Evolutionary conservation across 2,329 filamentous ascomycete species (phyloP).

Genomic region (Colletotrichum neosansevieriae): DNA sequence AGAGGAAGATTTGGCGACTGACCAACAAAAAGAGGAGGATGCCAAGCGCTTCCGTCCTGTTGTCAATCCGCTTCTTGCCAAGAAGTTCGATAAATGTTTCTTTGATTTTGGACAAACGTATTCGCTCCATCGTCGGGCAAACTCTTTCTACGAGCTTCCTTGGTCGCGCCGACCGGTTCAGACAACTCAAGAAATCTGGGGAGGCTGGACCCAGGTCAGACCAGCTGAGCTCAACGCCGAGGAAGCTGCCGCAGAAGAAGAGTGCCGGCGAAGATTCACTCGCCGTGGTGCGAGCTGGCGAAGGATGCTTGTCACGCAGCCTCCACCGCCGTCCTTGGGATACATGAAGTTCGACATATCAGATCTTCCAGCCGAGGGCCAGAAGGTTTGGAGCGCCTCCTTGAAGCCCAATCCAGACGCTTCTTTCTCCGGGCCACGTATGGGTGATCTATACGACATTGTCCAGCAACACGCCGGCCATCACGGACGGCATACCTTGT

Average conservation of each 20-base stretch:
- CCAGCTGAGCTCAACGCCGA: background rate
- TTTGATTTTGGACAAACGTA: constrained; percentile 37
- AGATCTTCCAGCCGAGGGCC: constrained; percentile 4
- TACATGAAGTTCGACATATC: constrained; percentile 31
- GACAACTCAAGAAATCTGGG: constrained; percentile 22
- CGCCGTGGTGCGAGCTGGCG: constrained; percentile 42
- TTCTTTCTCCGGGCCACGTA: constrained; percentile 30
- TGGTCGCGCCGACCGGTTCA: constrained; percentile 12
- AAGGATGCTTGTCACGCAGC: constrained; percentile 43
- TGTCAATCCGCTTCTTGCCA: constrained; percentile 34
- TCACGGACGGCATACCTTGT: constrained; percentile 33
- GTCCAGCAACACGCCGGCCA: constrained; percentile 30
- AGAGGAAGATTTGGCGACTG: background rate
- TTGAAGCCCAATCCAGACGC: background rate
- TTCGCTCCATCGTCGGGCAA: constrained; percentile 25
- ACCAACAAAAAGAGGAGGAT: background rate
- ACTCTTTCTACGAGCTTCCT: constrained; percentile 37
- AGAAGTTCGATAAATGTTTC: constrained; percentile 36
- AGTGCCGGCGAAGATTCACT: constrained; percentile 19
- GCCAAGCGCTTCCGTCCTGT: background rate
- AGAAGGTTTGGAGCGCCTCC: constrained; percentile 20
- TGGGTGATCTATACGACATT: constrained; percentile 42
- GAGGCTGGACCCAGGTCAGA: constrained; percentile 20
- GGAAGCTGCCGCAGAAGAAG: background rate
- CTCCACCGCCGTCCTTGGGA: constrained; percentile 30